Conservation (phyloP, 2,329 filamentous ascomycete species). For the Aureobasidium vineae region DNA sequence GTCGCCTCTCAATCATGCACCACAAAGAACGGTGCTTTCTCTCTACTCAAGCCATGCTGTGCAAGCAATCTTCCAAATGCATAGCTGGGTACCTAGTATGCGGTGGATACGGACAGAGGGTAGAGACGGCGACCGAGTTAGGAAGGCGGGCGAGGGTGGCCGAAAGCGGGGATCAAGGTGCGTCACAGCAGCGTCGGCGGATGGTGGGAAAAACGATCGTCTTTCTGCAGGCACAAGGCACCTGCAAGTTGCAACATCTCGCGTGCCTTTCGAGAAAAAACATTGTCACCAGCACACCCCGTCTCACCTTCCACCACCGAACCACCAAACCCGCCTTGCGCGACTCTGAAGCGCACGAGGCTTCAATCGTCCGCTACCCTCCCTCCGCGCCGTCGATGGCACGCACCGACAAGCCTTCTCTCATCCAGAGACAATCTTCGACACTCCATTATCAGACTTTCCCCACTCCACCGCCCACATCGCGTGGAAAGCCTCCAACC, state of each 20-base stretch:
- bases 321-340: background rate
- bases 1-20: constrained; percentile 12
- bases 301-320: background rate
- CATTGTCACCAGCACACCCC: background rate
- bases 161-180: background rate
- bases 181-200: background rate
- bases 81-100: background rate
- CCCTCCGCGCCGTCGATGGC: constrained; percentile 12
- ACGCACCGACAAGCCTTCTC: constrained; percentile 19
- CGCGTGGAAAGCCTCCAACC: constrained; percentile 51
- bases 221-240: constrained; percentile 13
- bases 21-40: background rate
- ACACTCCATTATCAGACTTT: constrained; percentile 76
- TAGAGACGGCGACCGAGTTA: background rate
- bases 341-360: constrained; percentile 5
- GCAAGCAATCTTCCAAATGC: background rate
- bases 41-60: background rate
- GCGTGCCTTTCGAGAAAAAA: background rate
- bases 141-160: background rate
- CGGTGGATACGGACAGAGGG: background rate
- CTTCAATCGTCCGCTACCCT: background rate
- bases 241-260: background rate
- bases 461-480: constrained; percentile 64
- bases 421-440: constrained; percentile 43
- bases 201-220: constrained; percentile 6